phyloP scores from a whole-genome alignment of 257 asterid species.

The Anisodus acutangulus region DNA sequence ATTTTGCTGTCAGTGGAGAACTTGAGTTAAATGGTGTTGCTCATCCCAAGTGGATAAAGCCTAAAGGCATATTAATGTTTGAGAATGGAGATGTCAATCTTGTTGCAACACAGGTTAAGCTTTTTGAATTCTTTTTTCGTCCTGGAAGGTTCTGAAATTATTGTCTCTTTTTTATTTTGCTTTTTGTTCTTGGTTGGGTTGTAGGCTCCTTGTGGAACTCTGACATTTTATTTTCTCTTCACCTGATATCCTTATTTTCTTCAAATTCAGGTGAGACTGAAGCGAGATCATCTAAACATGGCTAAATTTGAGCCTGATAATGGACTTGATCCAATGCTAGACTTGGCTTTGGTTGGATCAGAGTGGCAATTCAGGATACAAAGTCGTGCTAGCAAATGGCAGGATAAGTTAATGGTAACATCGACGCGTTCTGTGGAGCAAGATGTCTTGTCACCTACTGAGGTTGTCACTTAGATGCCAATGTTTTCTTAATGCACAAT shows the following conservation, averaged over 20 bases:
- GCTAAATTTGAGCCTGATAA: slow-evolving; percentile 98
- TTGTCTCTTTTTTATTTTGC: slow-evolving; percentile 19
- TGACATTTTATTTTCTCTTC: slow-evolving; percentile 18
- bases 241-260: slow-evolving; percentile 27
- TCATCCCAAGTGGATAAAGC: slow-evolving; percentile 91
- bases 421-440: slow-evolving; percentile 96
- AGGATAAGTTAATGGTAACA: slow-evolving; percentile 91
- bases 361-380: slow-evolving; percentile 99
- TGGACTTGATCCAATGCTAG: slow-evolving; percentile 94
- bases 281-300: slow-evolving; percentile 88
- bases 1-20: slow-evolving; percentile 97
- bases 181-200: slow-evolving; percentile 24
- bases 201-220: slow-evolving; percentile 18
- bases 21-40: slow-evolving; percentile 94
- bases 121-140: slow-evolving; percentile 22
- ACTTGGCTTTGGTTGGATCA: slow-evolving; percentile 93
- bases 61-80: slow-evolving; percentile 81
- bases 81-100: slow-evolving; percentile 98
- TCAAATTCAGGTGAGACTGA: slow-evolving; percentile 82
- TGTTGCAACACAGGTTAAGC: slow-evolving; percentile 93
- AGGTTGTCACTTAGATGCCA: slow-evolving; percentile 52
- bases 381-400: slow-evolving; percentile 99
- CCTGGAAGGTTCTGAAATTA: slow-evolving; percentile 29
- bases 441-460: slow-evolving; percentile 88
- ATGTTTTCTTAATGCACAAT: slow-evolving; percentile 15